Evolutionary conservation across 257 asterid genomes (phyloP), one percentile per base, ranked within the genome.

Genomic region (Plantago major): DNA sequence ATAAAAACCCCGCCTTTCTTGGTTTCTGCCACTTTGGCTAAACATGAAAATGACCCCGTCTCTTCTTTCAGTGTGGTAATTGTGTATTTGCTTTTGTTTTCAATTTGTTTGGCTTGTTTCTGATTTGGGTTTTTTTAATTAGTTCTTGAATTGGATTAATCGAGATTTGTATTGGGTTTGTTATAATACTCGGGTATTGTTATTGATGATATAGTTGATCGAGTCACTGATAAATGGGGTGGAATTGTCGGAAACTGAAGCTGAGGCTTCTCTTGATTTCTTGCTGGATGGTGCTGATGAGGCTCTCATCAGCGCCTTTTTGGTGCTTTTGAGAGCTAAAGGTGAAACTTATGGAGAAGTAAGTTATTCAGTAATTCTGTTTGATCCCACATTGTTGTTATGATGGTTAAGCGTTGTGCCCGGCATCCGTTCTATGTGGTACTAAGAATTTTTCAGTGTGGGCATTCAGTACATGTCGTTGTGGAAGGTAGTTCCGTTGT

Each of bases 291-390:
- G 86, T 58, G 97, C 94, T 51, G 94, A 89, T 60, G 99, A 92
- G 76, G 94, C 94, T 42, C 66, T 86, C 83, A 86, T 89, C 62
- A 86, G 99, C 65, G 99, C 97, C 0, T 92, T 92, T 78, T 86
- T 92, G 80, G 97, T 92, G 80, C 87, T 92, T 8, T 62, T 92
- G 87, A 84, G 99, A 77, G 89, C 99, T 33, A 92, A 92, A 72
- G 99, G 99, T 45, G 99, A 92, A 81, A 92, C 96, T 46, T 84
- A 71, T 76, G 95, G 86, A 74, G 96, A 86, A 79, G 96, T 87
- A 69, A 73, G 91, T 66, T 57, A 8, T 65, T 60, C 45, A 28
- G 33, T 57, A 57, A 61, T 13, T 64, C 26, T 37, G 3, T 10
- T 7, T 54, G 0, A 42, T 11, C 30, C 10, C 26, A 22, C 26